phyloP scores from a whole-genome alignment of 805 yeast species.

The Metschnikowia reukaufii region DNA sequence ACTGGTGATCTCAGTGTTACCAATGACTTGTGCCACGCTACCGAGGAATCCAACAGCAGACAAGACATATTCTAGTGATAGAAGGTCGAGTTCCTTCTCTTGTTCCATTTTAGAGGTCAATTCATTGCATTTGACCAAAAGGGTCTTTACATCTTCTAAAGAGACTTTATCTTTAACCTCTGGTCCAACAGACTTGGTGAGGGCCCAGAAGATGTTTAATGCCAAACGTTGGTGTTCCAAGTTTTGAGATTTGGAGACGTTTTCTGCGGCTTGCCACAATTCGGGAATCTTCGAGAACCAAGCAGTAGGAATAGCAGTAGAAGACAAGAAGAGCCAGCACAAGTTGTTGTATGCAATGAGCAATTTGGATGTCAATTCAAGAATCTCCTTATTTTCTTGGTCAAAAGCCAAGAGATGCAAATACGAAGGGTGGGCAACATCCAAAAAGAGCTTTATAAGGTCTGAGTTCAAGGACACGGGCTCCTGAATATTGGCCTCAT shows the following conservation, averaged over 20 bases:
- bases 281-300: conserved; percentile 37
- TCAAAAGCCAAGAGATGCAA: conserved; percentile 40
- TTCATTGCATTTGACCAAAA: conserved; percentile 24
- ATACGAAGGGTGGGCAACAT: conserved; percentile 30
- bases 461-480: conserved; percentile 24
- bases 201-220: conserved; percentile 40
- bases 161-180: conserved; percentile 28
- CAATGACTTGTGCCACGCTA: conserved; percentile 47
- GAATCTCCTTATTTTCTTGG: conserved; percentile 24
- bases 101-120: conserved; percentile 16
- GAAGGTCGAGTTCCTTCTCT: conserved; percentile 20
- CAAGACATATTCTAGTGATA: conserved; percentile 37
- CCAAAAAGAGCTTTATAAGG: conserved; percentile 23
- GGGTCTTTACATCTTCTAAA: conserved; percentile 25
- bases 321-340: conserved; percentile 52
- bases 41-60: conserved; percentile 55
- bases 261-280: conserved; percentile 32
- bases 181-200: conserved; percentile 37
- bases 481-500: conserved; percentile 24
- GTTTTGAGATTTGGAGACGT: conserved; percentile 16
- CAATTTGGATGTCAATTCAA: conserved; percentile 52
- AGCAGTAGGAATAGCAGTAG: conserved; percentile 31
- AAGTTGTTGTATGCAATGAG: conserved; percentile 71
- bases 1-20: conserved; percentile 44
- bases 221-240: conserved; percentile 31